phyloP scores from a whole-genome alignment of 2,329 filamentous ascomycete genomes.

The Stagonosporopsis tanaceti region DNA sequence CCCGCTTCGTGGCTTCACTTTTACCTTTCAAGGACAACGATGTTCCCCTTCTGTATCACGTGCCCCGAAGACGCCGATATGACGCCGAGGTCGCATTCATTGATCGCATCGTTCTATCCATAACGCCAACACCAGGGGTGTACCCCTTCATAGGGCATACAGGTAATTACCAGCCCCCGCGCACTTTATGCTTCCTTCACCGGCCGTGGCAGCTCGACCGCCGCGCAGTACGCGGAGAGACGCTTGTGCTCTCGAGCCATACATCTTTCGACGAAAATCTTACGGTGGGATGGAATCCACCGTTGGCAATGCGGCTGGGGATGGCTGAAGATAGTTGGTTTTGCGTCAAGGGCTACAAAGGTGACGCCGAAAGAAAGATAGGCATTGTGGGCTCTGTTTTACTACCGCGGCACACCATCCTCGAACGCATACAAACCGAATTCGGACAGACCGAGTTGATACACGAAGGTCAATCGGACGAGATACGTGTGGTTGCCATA shows the following conservation, averaged over 20 bases:
- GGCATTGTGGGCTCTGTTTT: conserved; percentile 44
- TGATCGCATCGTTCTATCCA: conserved; percentile 43
- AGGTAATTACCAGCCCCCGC: conserved; percentile 21
- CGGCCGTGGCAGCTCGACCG: conserved; percentile 44
- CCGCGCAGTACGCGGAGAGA: conserved; percentile 34
- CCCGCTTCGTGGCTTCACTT: conserved; percentile 37
- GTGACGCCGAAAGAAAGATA: conserved; percentile 47
- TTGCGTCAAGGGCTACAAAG: conserved; percentile 52
- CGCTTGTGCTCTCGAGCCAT: conserved; percentile 47
- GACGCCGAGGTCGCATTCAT: conserved; percentile 37
- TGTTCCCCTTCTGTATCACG: conserved; percentile 46
- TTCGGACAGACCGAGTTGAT: conserved; percentile 40
- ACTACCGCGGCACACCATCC: conserved; percentile 21
- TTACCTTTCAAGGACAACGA: conserved; percentile 45
- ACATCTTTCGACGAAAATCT: conserved; percentile 50
- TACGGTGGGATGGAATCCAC: conserved; percentile 51
- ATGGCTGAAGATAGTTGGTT: conserved; percentile 37
- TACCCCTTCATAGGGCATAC: conserved; percentile 39
- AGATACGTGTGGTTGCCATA: conserved; percentile 44
- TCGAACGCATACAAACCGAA: conserved; percentile 33
- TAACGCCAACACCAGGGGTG: conserved; percentile 42
- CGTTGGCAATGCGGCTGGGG: conserved; percentile 43
- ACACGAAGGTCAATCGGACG: conserved; percentile 31
- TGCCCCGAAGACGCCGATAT: conserved; percentile 39
- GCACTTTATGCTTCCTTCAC: conserved; percentile 46